phyloP scores from a whole-genome alignment of 257 asterid genomes.

The Gentiana straminea region DNA sequence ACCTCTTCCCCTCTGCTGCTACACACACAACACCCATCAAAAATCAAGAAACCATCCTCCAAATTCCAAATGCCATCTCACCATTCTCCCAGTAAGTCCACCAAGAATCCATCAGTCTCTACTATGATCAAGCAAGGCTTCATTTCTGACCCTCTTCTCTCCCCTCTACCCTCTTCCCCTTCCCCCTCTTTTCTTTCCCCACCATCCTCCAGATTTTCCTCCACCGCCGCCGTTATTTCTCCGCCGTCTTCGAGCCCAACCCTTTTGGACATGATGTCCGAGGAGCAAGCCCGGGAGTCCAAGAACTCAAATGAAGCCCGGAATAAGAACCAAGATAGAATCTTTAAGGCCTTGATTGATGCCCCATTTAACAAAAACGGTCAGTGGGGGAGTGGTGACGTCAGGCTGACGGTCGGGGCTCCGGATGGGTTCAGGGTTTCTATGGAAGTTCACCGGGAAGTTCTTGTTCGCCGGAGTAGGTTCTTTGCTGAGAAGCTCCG shows the following conservation, averaged over 20 bases:
- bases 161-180: conserved; percentile 9
- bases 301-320: conserved; percentile 29
- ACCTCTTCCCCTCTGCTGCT: conserved; percentile 14
- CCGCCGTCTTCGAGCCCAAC: conserved; percentile 50
- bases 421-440: conserved; percentile 39
- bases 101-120: conserved; percentile 48
- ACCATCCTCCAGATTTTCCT: conserved; percentile 2
- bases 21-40: background rate
- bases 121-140: conserved; percentile 86
- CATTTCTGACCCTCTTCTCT: conserved; percentile 61
- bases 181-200: too few relatives aligned
- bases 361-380: conserved; percentile 35
- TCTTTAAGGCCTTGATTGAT: conserved; percentile 35
- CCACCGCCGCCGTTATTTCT: conserved; percentile 32
- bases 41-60: background rate
- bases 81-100: conserved; percentile 15
- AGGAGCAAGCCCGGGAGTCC: conserved; percentile 54
- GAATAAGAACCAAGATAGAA: conserved; percentile 35
- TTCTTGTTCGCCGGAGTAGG: conserved; percentile 52
- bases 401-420: conserved; percentile 60
- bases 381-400: conserved; percentile 39
- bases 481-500: conserved; percentile 72
- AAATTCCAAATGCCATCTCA: conserved; percentile 9
- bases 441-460: conserved; percentile 67
- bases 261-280: conserved; percentile 70